Evolutionary conservation across 1,284 basidiomycete genomes (phyloP), one percentile per base, ranked within the genome.

Genomic region (Sphagnurus paluster): DNA sequence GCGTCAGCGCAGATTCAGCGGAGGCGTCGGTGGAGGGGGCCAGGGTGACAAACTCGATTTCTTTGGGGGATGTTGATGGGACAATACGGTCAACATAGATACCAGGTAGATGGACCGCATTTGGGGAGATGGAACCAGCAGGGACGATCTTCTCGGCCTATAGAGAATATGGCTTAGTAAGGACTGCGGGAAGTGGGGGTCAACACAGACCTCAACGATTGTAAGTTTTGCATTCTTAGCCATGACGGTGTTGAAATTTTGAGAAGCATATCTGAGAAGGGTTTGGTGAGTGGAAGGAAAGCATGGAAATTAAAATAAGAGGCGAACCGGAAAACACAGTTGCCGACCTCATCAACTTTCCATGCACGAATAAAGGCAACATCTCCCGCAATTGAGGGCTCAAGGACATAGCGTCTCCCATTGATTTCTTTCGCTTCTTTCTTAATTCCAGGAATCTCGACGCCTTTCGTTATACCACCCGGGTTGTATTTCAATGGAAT

Each of bases 131-230:
- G 19, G 86, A 80, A 28, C 94, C 94, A 39, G 87, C 73, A 7
- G 93, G 89, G 29, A 97, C 93, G 55, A 97, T 95, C 60, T 94
- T 78, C 63, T 98, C 94, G 4, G 93, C 93, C 87, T 90, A 50
- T 11, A 16, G 33, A 44, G 5, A 24, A 10, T 19, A n/a, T n/a
- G n/a, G n/a, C n/a, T n/a, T n/a, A 26, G 28, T 41, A 13, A 52
- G 26, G 23, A 44, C 29, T 26, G 29, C 2, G 16, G 19, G 38
- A 32, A 11, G 9, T 29, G 5, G 13, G 20, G 29, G 13, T 11
- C 11, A 30, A 37, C 55, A 83, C 23, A 19, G 23, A 43, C 89
- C 78, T 97, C 94, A 39, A 97, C 90, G 50, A 98, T 93, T 9
- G 94, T 94, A 42, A 94, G 59, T 60, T 87, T 91, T 10, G 94